Evolutionary conservation across 2,329 filamentous ascomycete genomes (phyloP).

Genomic region (Stagonosporopsis chrysanthemi): DNA sequence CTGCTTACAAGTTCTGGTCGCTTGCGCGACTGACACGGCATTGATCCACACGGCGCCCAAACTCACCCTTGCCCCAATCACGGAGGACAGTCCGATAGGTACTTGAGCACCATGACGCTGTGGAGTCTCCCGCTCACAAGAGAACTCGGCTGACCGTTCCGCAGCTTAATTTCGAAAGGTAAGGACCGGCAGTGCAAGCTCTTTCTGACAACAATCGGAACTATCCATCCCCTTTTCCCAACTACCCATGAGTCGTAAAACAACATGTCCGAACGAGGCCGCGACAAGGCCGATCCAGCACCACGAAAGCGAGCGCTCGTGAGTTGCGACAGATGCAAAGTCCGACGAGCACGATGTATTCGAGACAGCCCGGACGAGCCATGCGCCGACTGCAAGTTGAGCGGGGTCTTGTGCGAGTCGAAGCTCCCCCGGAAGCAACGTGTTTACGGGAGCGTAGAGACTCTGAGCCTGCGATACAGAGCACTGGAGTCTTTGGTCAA

Average conservation of each 20-base stretch:
- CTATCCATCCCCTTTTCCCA: slow-evolving; percentile 6
- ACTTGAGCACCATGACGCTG: slow-evolving; percentile 18
- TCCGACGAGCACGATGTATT: slow-evolving; percentile 40
- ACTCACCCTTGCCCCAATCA: slow-evolving; percentile 17
- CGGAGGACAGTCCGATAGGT: slow-evolving; percentile 21
- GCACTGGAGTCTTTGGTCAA: slow-evolving; percentile 54
- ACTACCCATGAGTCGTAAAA: slow-evolving; percentile 14
- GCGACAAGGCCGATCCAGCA: slow-evolving; percentile 28
- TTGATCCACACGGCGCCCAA: slow-evolving; percentile 20
- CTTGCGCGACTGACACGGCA: slow-evolving; percentile 19
- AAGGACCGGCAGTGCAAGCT: slow-evolving; percentile 8
- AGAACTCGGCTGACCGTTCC: slow-evolving; percentile 12
- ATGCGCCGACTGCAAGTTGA: slow-evolving; percentile 52
- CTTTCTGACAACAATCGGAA: slow-evolving; percentile 17
- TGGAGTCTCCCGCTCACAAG: slow-evolving; percentile 16
- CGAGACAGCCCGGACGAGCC: slow-evolving; percentile 38
- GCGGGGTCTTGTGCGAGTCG: slow-evolving; percentile 52
- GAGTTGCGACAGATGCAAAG: slow-evolving; percentile 43
- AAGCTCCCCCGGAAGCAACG: slow-evolving; percentile 56
- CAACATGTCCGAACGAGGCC: slow-evolving; percentile 19
- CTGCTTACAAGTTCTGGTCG: slow-evolving; percentile 2
- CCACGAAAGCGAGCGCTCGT: slow-evolving; percentile 41
- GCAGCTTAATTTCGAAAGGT: slow-evolving; percentile 8
- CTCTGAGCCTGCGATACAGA: slow-evolving; percentile 54
- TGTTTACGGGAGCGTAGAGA: slow-evolving; percentile 57